A percentile compares a stretch with the other conserved stretches of the same genome.
Evolutionary conservation across 2,329 filamentous ascomycete species (phyloP).

Genomic region (Geoglossum cookeanum): DNA sequence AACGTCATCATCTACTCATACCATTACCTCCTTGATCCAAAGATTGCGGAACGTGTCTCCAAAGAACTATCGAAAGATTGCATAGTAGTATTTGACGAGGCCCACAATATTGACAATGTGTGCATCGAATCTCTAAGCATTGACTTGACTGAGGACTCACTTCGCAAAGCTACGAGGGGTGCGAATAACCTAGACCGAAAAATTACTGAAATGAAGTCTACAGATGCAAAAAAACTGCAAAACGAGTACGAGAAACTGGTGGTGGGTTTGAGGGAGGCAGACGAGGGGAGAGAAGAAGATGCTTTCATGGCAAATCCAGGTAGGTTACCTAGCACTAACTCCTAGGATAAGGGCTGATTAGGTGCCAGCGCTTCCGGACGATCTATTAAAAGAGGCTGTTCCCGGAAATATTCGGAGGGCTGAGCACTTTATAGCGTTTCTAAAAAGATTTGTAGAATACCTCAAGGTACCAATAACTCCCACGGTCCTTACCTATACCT

Average conservation of each 20-base stretch:
- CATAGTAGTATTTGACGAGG: conserved; percentile 96
- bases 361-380: conserved; percentile 56
- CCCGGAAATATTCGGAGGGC: conserved; percentile 91
- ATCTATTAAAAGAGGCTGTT: conserved; percentile 85
- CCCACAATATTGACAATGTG: conserved; percentile 98
- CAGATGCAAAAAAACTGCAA: conserved; percentile 83
- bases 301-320: conserved; percentile 88
- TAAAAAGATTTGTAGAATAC: conserved; percentile 95
- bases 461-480: conserved; percentile 39
- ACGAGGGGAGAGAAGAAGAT: conserved; percentile 80
- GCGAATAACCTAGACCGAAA: conserved; percentile 80
- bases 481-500: not conserved
- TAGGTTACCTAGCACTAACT: conserved; percentile 7
- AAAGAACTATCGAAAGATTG: conserved; percentile 94
- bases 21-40: conserved; percentile 91
- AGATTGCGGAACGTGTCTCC: conserved; percentile 89
- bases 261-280: conserved; percentile 70
- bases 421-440: conserved; percentile 86
- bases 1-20: conserved; percentile 99
- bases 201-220: conserved; percentile 88
- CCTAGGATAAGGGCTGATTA: not conserved
- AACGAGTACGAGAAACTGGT: conserved; percentile 92
- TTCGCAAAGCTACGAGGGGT: conserved; percentile 76
- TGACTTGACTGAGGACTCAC: conserved; percentile 84
- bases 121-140: conserved; percentile 97